Percentiles rank a stretch among this genome's conserved stretches.
Evolutionary conservation across 2,329 filamentous ascomycete species (phyloP).

Genomic region (Diaporthe eres): DNA sequence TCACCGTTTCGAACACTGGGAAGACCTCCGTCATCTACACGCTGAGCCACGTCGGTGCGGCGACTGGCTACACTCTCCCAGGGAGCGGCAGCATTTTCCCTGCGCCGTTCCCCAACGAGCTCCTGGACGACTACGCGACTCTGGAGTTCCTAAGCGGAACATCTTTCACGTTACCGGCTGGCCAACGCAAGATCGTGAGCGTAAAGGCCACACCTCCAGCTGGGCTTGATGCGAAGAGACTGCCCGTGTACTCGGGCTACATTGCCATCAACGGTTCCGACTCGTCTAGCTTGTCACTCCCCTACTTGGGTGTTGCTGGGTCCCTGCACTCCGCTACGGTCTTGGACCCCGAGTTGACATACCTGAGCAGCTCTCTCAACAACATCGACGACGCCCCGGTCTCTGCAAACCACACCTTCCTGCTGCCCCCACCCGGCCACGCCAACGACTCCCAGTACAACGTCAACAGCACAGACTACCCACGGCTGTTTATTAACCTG

Average conservation of each 20-base stretch:
- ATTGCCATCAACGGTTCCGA: constrained; percentile 61
- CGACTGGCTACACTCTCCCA: constrained; percentile 68
- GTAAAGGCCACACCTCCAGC: constrained; percentile 60
- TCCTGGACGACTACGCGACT: constrained; percentile 57
- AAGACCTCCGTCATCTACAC: constrained; percentile 63
- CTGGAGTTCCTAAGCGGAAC: constrained; percentile 55
- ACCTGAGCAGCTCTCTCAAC: constrained; percentile 48
- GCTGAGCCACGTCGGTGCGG: constrained; percentile 64
- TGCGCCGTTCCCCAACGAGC: constrained; percentile 60
- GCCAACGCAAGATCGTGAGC: constrained; percentile 60
- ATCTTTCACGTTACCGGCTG: constrained; percentile 59
- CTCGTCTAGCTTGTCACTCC: constrained; percentile 55
- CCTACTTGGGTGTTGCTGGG: constrained; percentile 57
- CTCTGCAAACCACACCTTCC: constrained; percentile 55
- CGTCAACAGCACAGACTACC: constrained; percentile 50
- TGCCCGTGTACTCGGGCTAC: constrained; percentile 65
- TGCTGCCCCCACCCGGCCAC: constrained; percentile 57
- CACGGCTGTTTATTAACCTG: constrained; percentile 57
- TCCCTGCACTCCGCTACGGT: constrained; percentile 54
- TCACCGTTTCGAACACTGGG: constrained; percentile 70
- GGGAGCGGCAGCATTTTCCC: constrained; percentile 53
- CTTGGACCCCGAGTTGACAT: constrained; percentile 49
- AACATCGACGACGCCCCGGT: constrained; percentile 43
- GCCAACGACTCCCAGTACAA: constrained; percentile 48
- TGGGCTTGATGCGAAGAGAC: constrained; percentile 53